Evolutionary conservation across 257 asterid genomes (phyloP).

Genomic region (Plantago major): DNA sequence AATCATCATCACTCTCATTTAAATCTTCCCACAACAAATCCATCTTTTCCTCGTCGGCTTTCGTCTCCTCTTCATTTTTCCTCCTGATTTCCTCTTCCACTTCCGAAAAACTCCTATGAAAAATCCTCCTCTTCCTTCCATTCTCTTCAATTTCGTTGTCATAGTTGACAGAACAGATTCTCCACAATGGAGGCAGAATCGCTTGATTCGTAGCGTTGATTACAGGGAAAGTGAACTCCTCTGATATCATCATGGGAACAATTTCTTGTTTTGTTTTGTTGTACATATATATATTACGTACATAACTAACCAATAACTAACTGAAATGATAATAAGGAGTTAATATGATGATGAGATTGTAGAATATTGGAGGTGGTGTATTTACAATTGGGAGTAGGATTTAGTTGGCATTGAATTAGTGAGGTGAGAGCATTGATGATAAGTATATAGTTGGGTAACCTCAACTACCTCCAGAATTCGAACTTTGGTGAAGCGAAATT

Average conservation of each 20-base stretch:
- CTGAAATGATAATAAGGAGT: too few species aligned
- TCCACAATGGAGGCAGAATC: conserved; percentile 38
- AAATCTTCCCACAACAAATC: conserved; percentile 59
- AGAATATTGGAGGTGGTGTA: too few species aligned
- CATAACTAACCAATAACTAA: too few species aligned
- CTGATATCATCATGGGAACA: conserved; percentile 19
- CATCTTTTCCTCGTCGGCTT: conserved; percentile 39
- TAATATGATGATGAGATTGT: too few species aligned
- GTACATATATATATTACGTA: too few species aligned
- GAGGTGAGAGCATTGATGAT: too few species aligned
- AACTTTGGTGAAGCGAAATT: too few species aligned
- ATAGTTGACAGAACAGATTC: conserved; percentile 31
- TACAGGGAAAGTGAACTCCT: conserved; percentile 41
- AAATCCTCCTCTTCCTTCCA: conserved; percentile 16
- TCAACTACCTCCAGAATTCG: too few species aligned
- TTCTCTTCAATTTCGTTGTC: too few species aligned
- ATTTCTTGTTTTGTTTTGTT: not conserved
- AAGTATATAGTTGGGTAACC: too few species aligned
- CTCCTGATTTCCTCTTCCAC: not conserved
- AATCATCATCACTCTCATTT: conserved; percentile 27
- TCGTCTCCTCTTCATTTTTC: conserved; percentile 11
- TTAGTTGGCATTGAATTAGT: too few species aligned
- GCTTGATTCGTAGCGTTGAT: conserved; percentile 16
- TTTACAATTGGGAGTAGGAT: too few species aligned
- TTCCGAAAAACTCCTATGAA: conserved; percentile 25